Evolutionary conservation across 305 asterid species (phyloP).

Genomic region (Petunia hybrid): DNA sequence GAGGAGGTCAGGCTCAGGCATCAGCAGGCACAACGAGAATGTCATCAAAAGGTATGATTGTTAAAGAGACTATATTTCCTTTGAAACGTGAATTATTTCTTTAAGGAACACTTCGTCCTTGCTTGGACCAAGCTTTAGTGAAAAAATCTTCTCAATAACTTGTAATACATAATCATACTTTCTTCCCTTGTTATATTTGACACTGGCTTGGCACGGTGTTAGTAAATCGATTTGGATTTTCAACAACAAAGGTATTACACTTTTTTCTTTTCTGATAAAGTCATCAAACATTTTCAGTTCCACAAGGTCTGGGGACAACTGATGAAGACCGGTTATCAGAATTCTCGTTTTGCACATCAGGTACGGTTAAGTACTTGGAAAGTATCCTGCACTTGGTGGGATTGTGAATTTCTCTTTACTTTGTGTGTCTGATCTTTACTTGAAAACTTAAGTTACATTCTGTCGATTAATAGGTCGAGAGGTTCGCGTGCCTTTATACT

Average conservation of each 20-base stretch:
- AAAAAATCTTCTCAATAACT: not conserved
- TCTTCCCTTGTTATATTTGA: not conserved
- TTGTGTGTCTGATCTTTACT: not conserved
- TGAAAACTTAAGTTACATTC: not conserved
- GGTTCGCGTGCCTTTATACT: conserved; percentile 95
- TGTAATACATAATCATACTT: not conserved
- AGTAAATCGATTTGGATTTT: not conserved
- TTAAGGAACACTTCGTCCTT: conserved; percentile 4
- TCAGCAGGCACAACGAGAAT: conserved; percentile 76
- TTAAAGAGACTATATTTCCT: not conserved
- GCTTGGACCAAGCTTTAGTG: not conserved
- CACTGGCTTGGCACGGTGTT: not conserved
- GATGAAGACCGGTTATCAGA: conserved; percentile 98
- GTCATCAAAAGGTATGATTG: conserved; percentile 72
- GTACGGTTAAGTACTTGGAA: conserved; percentile 43
- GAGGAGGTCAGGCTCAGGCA: conserved; percentile 71
- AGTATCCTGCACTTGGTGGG: not conserved
- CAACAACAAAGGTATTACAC: not conserved
- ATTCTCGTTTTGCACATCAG: conserved; percentile 99
- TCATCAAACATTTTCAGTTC: conserved; percentile 63
- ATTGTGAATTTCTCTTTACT: not conserved
- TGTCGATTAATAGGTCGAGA: conserved; percentile 73
- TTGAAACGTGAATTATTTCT: conserved; percentile 9
- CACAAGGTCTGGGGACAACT: conserved; percentile 99
- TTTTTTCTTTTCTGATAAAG: not conserved